Evolutionary conservation across 2,329 filamentous ascomycete species (phyloP).

Genomic region (Stenocarpella maydis): DNA sequence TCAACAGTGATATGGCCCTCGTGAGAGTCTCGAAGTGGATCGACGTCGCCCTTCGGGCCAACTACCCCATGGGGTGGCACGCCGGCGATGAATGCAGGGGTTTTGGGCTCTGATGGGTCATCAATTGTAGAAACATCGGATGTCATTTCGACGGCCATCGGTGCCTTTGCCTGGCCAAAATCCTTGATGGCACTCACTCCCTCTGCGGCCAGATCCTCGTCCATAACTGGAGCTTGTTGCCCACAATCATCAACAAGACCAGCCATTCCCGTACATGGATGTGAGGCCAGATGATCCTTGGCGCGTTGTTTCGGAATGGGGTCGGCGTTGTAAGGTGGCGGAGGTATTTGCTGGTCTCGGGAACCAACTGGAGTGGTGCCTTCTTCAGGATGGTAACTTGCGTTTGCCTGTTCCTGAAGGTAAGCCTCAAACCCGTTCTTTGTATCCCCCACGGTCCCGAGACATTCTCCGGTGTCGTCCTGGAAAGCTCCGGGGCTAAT

Average conservation of each 20-base stretch:
- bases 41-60: not conserved
- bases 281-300: not conserved
- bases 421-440: conserved; percentile 23
- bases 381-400: not conserved
- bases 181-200: not conserved
- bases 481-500: not conserved
- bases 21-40: not conserved
- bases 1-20: not conserved
- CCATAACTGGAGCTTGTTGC: not conserved
- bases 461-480: not conserved
- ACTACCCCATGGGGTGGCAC: not conserved
- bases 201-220: not conserved
- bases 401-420: conserved; percentile 14
- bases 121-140: conserved; percentile 21
- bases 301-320: not conserved
- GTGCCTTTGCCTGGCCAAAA: not conserved
- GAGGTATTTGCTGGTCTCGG: not conserved
- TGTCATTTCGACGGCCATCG: not conserved
- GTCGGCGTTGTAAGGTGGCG: not conserved
- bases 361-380: too few species aligned
- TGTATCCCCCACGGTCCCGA: conserved; percentile 16
- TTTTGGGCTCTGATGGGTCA: conserved; percentile 17
- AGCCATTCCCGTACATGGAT: not conserved
- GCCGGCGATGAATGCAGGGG: conserved; percentile 2
- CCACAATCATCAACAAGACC: not conserved